Percentiles rank a stretch among this genome's conserved stretches.
These are phyloP conservation scores for Tetrahymena malaccensis DNA, from an alignment of 73 alveolate genomes.

Conservation along the genomic window DNA sequence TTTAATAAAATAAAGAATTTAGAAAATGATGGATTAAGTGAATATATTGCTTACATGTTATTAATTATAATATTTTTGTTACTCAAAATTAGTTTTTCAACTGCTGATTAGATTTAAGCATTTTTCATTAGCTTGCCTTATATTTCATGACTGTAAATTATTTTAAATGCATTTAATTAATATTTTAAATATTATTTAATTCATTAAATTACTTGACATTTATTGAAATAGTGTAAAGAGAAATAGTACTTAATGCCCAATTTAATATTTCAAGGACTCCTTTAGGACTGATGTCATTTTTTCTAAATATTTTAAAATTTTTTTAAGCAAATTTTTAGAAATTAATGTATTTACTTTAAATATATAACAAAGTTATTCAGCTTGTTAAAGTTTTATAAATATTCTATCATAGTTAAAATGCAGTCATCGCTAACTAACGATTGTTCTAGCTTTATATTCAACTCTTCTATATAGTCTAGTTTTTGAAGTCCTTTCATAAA, in stretches of 20 bases:
- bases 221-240: neutral
- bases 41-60: neutral
- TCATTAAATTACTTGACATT: neutral
- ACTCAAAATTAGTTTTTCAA: neutral
- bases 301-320: neutral
- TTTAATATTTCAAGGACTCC: neutral
- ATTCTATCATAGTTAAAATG: neutral
- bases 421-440: neutral
- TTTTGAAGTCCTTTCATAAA: neutral
- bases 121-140: neutral
- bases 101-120: neutral
- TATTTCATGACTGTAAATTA: neutral
- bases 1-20: no score
- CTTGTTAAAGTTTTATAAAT: neutral
- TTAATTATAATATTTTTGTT: no score
- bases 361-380: neutral
- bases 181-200: no score
- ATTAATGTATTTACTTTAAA: neutral
- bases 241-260: neutral
- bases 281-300: neutral
- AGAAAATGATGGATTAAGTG: no score
- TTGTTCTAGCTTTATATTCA: neutral
- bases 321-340: neutral
- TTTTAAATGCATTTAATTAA: no score
- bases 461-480: neutral